These are phyloP conservation scores for Apiospora marii DNA, from an alignment of 2,329 filamentous ascomycete genomes.

Conservation along the genomic window DNA sequence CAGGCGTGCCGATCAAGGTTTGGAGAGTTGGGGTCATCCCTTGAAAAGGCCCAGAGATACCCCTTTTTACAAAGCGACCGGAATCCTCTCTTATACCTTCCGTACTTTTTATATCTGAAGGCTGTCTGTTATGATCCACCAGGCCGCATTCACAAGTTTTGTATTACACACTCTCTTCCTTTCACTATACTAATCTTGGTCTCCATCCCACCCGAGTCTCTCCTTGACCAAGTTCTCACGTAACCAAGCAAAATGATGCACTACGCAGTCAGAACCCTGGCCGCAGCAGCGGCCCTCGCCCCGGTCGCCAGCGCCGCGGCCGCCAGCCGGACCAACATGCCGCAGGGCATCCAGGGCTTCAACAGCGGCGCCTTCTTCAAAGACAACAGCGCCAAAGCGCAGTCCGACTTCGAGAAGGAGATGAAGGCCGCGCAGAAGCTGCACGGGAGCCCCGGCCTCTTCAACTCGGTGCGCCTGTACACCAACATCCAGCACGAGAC, in stretches of 20 bases:
- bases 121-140: not conserved
- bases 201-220: not conserved
- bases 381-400: conserved; percentile 64
- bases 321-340: not conserved
- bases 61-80: not conserved
- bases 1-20: not conserved
- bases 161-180: not conserved
- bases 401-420: conserved; percentile 73
- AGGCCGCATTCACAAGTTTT: not conserved
- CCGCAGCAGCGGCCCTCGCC: not conserved
- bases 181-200: not conserved
- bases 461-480: conserved; percentile 76
- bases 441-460: conserved; percentile 65
- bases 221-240: not conserved
- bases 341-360: conserved; percentile 64
- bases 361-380: conserved; percentile 74
- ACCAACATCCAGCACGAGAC: conserved; percentile 77
- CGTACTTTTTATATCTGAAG: not conserved
- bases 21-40: not conserved
- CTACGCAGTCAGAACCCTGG: not conserved
- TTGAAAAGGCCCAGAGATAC: not conserved
- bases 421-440: conserved; percentile 72
- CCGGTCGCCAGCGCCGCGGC: not conserved
- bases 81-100: not conserved
- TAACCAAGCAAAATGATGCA: not conserved